Base-by-base conservation (phyloP, 768 basidiomycete species). In the Tulasnella sp. region DNA sequence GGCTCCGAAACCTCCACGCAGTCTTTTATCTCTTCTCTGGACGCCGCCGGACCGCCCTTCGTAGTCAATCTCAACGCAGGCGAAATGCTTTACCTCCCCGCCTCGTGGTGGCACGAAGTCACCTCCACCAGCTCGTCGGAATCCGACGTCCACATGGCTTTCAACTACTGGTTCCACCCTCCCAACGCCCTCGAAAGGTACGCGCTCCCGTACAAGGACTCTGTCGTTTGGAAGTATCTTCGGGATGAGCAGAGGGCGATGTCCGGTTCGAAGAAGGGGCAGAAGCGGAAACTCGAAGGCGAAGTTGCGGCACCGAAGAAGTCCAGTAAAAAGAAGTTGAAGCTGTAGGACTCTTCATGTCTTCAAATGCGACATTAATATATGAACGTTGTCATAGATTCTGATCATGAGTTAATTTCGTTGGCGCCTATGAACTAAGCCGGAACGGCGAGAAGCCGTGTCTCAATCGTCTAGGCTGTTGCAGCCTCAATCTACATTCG, bases 101-200 rank as follows among this genome's bases (percentile, higher is more conserved):
- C 12, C 12, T 66, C 64, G 11, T 66, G 64, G 64, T 66, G 64
- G 64, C 64, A 66, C 64, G 64, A 66, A 66, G 64, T 66, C 64
- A 66, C 64, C 19, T 66, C 64, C 9, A 7, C 40, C 40, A 32
- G n/a, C 32, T n/a, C 22, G n/a, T 34, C 59, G n/a, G 6, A 5
- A 9, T 19, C 36, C 29, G 19, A 19, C 26, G 9, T 34, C 8
- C 64, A 66, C 64, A 66, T 66, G 64, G 64, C 64, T 7, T 66
- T 66, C 36, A 66, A 66, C 36, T 66, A 66, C 36, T 66, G 64
- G 64, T 66, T 66, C 64, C 64, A 35, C 36, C 64, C 64, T 7
- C 64, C 64, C 19, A 39, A 66, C 36, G 64, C 26, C 29, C 36
- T 35, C 17, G 36, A 39, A 5, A 34, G 32, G 26, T 35, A 9